Percentiles rank a stretch among this genome's conserved stretches.
Conservation (phyloP, 2,329 filamentous ascomycete genomes). For the Teratosphaeria pseudoeucalypti region DNA sequence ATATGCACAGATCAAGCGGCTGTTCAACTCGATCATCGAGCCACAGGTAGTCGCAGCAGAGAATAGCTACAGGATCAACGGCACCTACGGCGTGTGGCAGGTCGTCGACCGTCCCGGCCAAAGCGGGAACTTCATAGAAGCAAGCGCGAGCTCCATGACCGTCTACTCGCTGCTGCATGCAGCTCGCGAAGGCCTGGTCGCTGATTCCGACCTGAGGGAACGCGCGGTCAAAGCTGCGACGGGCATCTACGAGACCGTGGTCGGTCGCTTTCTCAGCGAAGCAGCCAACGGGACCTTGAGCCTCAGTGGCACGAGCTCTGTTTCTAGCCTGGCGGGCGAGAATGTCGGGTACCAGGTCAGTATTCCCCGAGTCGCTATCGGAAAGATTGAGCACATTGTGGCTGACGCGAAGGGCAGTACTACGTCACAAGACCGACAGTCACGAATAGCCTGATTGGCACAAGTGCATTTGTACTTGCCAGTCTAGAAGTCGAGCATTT, state of each 20-base stretch:
- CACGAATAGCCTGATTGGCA: conserved; percentile 30
- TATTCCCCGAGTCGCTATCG: neutral
- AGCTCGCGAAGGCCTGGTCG: conserved; percentile 28
- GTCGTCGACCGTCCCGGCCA: conserved; percentile 41
- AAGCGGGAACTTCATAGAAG: conserved; percentile 51
- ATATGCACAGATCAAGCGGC: conserved; percentile 16
- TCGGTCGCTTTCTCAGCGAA: conserved; percentile 35
- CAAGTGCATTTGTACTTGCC: conserved; percentile 32
- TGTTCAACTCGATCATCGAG: conserved; percentile 30
- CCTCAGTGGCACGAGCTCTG: conserved; percentile 36
- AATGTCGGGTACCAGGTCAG: conserved; percentile 42
- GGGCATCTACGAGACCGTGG: conserved; percentile 39
- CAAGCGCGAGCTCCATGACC: conserved; percentile 49
- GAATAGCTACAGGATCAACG: conserved; percentile 7
- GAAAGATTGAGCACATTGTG: neutral
- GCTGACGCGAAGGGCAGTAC: conserved; percentile 25
- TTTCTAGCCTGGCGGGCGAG: conserved; percentile 39
- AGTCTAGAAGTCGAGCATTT: conserved; percentile 23
- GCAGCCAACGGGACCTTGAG: conserved; percentile 36
- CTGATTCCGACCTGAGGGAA: conserved; percentile 17
- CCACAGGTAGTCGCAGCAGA: conserved; percentile 32
- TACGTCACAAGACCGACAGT: conserved; percentile 32
- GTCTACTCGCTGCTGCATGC: conserved; percentile 43
- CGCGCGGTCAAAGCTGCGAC: conserved; percentile 29
- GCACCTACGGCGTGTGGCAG: conserved; percentile 43